Evolutionary conservation across 2,329 filamentous ascomycete species (phyloP), one percentile per base, ranked within the genome.

Genomic region (Claviceps pusilla): DNA sequence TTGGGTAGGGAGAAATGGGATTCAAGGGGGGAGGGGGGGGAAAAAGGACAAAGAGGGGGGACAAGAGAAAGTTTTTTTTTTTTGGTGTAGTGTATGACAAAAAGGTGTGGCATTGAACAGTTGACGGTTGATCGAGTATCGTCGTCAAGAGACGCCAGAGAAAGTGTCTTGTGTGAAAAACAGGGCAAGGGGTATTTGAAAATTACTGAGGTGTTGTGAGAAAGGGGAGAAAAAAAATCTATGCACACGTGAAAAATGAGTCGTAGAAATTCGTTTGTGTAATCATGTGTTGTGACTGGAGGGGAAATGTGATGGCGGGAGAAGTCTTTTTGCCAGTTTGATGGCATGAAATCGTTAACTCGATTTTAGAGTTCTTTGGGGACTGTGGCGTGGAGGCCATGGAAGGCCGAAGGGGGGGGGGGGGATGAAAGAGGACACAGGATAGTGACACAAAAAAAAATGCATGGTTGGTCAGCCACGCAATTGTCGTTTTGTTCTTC

Each of bases 161-260:
- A n/a, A 50, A 24, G 33, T 28, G 33, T 19, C 16, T 28, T 19
- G 31, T 43, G 50, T 46, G 4, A 48, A 33, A 19, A n/a, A 48
- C 46, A 33, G 3, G 28, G 50, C 42, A 29, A 41, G 58, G 66
- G 68, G 68, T 69, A 69, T 69, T 68, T 64, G 60, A 60, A 68
- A 68, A 19, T 69, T 67, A 69, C 58, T 68, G 65, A 58, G 61
- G 66, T 69, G 66, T 63, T 64, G 58, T 63, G 56, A 61, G 62
- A 61, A 61, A 11, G 12, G 39, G 52, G 43, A 28, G 60, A 19
- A 33, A 7, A 33, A 35, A 60, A 54, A 68, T 37, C 65, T 70
- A 69, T 69, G 61, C 69, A 69, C 67, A 68, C 56, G 61, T 68
- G 64, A 60, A 67, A 68, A 64, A 29, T 29, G 62, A 60, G 63